These are phyloP conservation scores for Brassica nigra DNA, from an alignment of 345 rosid genomes.

Conservation along the genomic window DNA sequence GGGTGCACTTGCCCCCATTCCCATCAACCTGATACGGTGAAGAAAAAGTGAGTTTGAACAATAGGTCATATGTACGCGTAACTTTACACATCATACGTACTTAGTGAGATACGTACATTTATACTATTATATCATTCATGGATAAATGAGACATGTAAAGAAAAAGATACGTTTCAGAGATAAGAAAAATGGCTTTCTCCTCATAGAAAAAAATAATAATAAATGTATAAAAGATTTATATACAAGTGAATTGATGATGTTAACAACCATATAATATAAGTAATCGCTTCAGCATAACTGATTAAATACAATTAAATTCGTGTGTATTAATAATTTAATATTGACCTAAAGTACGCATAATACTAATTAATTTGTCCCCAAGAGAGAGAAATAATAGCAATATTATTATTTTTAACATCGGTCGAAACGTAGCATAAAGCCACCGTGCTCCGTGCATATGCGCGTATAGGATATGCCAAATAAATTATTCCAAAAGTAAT, in stretches of 20 bases:
- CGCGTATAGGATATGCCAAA: not conserved
- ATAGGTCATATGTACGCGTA: conserved; percentile 34
- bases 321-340: not conserved
- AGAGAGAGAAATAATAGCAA: not conserved
- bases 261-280: not conserved
- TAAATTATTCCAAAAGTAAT: not conserved
- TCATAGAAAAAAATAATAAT: not conserved
- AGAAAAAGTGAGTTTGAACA: conserved; percentile 30
- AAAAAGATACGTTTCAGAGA: not conserved
- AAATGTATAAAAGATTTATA: not conserved
- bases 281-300: not conserved
- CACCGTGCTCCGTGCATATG: conserved; percentile 18
- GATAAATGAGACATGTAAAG: not conserved
- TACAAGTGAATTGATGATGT: not conserved
- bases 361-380: not conserved
- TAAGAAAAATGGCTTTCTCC: not conserved
- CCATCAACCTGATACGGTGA: conserved; percentile 8
- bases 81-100: conserved; percentile 33
- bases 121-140: not conserved
- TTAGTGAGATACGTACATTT: conserved; percentile 2
- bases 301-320: not conserved
- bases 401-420: not conserved
- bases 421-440: not conserved
- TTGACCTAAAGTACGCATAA: conserved; percentile 11
- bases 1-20: too few species aligned